Percentiles rank a stretch among this genome's conserved stretches.
Conservation (phyloP, 306 rosid genomes). For the Albizia julibrissin region DNA sequence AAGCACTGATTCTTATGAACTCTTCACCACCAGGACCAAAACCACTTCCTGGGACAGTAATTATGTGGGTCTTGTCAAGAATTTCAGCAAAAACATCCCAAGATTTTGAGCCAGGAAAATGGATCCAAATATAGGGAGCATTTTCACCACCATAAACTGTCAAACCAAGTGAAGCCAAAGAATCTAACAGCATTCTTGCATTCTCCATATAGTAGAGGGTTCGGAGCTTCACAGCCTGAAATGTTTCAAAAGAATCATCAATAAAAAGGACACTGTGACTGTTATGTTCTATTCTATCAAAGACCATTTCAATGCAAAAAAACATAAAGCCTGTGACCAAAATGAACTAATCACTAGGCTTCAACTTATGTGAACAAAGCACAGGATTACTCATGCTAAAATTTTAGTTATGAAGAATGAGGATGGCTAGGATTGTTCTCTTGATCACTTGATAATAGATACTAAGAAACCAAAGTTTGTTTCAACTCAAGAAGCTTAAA, state of each 20-base stretch:
- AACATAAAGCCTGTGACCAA: not conserved
- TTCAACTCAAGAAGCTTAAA: not conserved
- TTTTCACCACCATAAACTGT: slow-evolving; percentile 62
- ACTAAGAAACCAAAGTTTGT: not conserved
- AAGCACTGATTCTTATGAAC: slow-evolving; percentile 58
- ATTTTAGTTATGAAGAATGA: not conserved
- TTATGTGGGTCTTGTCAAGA: slow-evolving; percentile 69
- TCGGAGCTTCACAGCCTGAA: slow-evolving; percentile 55
- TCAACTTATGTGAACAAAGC: not conserved
- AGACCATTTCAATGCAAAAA: not conserved
- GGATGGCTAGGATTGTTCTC: not conserved
- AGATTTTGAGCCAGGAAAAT: slow-evolving; percentile 67
- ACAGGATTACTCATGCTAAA: not conserved
- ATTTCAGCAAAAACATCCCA: slow-evolving; percentile 65
- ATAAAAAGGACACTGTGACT: not conserved
- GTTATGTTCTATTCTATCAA: not conserved
- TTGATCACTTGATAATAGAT: not conserved
- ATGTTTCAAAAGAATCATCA: slow-evolving; percentile 18
- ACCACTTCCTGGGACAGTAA: slow-evolving; percentile 66
- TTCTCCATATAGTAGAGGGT: slow-evolving; percentile 64
- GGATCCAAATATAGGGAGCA: slow-evolving; percentile 80
- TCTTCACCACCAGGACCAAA: slow-evolving; percentile 75
- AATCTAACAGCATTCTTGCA: slow-evolving; percentile 58
- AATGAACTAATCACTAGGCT: not conserved
- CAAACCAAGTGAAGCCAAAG: slow-evolving; percentile 61